phyloP scores from a whole-genome alignment of 306 rosid species.

The Malus fusca region DNA sequence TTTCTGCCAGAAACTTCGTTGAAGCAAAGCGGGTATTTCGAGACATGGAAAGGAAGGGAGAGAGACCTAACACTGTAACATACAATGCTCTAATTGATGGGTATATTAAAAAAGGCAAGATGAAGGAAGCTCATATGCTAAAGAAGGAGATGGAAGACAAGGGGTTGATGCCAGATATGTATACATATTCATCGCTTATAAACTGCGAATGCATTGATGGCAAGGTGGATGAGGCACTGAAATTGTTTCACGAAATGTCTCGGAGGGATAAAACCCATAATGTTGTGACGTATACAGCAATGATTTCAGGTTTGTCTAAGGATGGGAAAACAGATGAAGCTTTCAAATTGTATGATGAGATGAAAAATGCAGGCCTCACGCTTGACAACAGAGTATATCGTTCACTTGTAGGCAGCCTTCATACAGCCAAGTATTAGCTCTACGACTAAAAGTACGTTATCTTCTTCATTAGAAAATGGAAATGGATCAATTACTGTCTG shows the following conservation, averaged over 20 bases:
- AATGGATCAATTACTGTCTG: background rate
- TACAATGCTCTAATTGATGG: constrained; percentile 69
- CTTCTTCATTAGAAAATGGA: background rate
- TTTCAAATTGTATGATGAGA: constrained; percentile 62
- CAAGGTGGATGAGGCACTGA: constrained; percentile 51
- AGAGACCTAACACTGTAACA: constrained; percentile 46
- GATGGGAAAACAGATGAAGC: constrained; percentile 72
- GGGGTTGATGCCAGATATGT: constrained; percentile 58
- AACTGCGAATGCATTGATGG: constrained; percentile 64
- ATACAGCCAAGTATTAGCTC: constrained; percentile 20
- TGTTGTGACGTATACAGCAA: constrained; percentile 39
- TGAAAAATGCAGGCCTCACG: constrained; percentile 45
- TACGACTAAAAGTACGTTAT: background rate
- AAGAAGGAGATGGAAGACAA: constrained; percentile 47
- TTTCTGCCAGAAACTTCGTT: constrained; percentile 61
- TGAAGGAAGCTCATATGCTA: constrained; percentile 46
- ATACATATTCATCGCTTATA: constrained; percentile 58
- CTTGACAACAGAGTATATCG: constrained; percentile 70
- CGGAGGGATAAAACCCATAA: constrained; percentile 38
- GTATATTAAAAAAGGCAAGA: constrained; percentile 52
- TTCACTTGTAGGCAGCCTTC: constrained; percentile 60
- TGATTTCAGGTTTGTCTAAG: constrained; percentile 76
- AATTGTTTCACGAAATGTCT: constrained; percentile 59
- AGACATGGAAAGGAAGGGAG: constrained; percentile 55
- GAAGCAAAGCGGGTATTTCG: constrained; percentile 53